These are phyloP conservation scores for Nicotiana sylvestris DNA, from an alignment of 257 asterid genomes.

Conservation along the genomic window DNA sequence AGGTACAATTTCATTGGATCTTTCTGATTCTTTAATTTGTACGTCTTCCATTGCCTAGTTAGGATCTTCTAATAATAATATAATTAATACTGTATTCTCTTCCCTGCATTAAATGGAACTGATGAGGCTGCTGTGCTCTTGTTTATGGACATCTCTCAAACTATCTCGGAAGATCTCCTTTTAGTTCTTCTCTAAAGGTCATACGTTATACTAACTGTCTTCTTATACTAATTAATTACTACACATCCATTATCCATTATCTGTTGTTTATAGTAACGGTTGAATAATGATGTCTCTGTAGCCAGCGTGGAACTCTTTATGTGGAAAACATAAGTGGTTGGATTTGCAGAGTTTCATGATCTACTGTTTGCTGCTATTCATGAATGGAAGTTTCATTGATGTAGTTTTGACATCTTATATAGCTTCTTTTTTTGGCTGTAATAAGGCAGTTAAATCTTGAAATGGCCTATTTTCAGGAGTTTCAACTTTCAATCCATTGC, in stretches of 20 bases:
- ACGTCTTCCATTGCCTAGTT: neutral
- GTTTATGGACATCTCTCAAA: neutral
- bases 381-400: neutral
- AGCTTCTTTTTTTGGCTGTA: neutral
- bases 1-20: neutral
- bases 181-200: neutral
- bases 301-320: neutral
- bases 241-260: neutral
- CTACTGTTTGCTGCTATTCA: neutral
- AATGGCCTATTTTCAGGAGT: too few species aligned
- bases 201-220: neutral
- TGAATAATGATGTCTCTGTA: neutral
- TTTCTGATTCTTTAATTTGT: neutral
- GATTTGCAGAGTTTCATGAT: neutral
- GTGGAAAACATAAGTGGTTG: neutral
- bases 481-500: too few species aligned
- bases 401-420: neutral
- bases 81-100: too few species aligned
- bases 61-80: neutral
- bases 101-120: conserved; percentile 1
- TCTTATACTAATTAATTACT: too few species aligned
- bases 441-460: too few species aligned
- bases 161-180: neutral
- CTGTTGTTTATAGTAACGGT: neutral
- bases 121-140: neutral